Percentiles rank a stretch among this genome's conserved stretches.
Conservation (phyloP, 257 asterid genomes). For the Solanum microdontum region DNA sequence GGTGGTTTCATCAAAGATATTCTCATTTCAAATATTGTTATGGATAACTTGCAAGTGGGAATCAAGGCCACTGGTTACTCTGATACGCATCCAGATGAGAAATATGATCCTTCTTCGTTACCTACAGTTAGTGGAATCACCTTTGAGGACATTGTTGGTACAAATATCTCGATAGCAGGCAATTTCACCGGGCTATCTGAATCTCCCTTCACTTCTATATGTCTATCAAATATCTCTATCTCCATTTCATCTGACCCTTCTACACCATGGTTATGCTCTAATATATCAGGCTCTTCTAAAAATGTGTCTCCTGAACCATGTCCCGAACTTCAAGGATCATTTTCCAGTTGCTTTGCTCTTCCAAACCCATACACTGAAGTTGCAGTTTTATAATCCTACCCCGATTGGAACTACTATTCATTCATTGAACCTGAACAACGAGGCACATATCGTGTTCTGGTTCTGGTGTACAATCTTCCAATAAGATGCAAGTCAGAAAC, state of each 20-base stretch:
- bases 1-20: slow-evolving; percentile 68
- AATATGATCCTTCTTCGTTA: slow-evolving; percentile 54
- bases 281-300: slow-evolving; percentile 42
- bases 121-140: slow-evolving; percentile 54
- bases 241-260: slow-evolving; percentile 21
- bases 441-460: slow-evolving; percentile 7
- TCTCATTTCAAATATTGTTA: slow-evolving; percentile 23
- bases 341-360: slow-evolving; percentile 20
- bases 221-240: slow-evolving; percentile 55
- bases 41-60: slow-evolving; percentile 53
- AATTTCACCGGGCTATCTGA: slow-evolving; percentile 50
- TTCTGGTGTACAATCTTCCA: slow-evolving; percentile 28
- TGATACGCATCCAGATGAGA: slow-evolving; percentile 70
- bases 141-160: slow-evolving; percentile 46
- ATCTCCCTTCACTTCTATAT: slow-evolving; percentile 73
- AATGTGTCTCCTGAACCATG: slow-evolving; percentile 63
- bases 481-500: slow-evolving; percentile 16
- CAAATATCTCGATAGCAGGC: slow-evolving; percentile 56
- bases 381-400: slow-evolving; percentile 27
- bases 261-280: slow-evolving; percentile 46
- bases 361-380: slow-evolving; percentile 20
- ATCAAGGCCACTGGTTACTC: slow-evolving; percentile 70
- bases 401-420: slow-evolving; percentile 16
- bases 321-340: slow-evolving; percentile 36
- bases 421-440: slow-evolving; percentile 30